Evolutionary conservation across 306 rosid species (phyloP), one percentile per base, ranked within the genome.

Genomic region (Quercus cerris): DNA sequence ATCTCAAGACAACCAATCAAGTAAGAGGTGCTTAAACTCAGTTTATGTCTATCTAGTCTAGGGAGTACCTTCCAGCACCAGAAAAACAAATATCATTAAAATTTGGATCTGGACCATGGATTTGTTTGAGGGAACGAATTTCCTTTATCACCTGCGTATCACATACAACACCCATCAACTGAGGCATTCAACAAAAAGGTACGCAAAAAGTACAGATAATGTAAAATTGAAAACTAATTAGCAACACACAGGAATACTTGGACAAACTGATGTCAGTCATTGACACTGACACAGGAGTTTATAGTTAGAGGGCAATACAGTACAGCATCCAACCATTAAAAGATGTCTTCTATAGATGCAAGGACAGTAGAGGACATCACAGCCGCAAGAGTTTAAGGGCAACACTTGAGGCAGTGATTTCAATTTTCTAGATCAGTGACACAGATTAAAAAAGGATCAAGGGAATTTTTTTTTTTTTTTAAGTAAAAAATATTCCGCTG

Each of bases 51-150:
- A 4, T 66, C 13, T 35, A 31, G 54, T 68, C n/a, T 46, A 83
- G n/a, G 81, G 81, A 55, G 68, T 91, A 94, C 99, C 81, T 90
- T 85, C 86, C 94, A 83, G 82, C 94, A 76, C 91, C 89, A 49
- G 93, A 82, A 78, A 96, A 96, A 75, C 98, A 96, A 57, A 89
- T 78, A 77, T 96, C 99, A 3, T 89, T 84, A 77, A 84, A 93
- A 74, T 86, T 87, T 82, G 97, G 98, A 80, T 96, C 99, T 76
- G 99, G 97, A 78, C 99, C 99, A 77, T 18, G 84, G 77, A 93
- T 90, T 80, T 75, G 86, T 84, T 84, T 84, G 78, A 93, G 88
- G 31, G 90, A 85, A 55, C 77, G 85, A 63, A 76, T 89, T 81
- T 90, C 94, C 85, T 87, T 85, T 87, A 79, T 80, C 44, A 96